These are phyloP conservation scores for Xylariaceae sp. DNA, from an alignment of 2,329 filamentous ascomycete genomes.

Conservation along the genomic window DNA sequence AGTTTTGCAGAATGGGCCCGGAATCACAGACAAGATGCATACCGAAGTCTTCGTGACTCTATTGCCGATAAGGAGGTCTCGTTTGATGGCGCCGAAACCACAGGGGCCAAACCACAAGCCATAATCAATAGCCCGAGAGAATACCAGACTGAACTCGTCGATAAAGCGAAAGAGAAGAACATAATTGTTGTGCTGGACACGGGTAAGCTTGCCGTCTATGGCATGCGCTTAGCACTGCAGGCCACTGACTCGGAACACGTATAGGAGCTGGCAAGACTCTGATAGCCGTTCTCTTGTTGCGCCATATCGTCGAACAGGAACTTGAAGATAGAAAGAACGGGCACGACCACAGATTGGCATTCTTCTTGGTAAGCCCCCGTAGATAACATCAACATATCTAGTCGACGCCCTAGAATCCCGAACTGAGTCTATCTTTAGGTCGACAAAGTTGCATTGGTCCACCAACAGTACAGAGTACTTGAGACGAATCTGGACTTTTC, in stretches of 20 bases:
- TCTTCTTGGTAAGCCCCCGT: constrained; percentile 65
- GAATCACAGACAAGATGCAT: constrained; percentile 10
- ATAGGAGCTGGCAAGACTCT: constrained; percentile 86
- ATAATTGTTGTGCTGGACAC: constrained; percentile 91
- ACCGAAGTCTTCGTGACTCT: constrained; percentile 1
- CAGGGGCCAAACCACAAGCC: constrained; percentile 36
- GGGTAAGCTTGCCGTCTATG: constrained; percentile 41
- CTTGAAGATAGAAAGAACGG: constrained; percentile 61
- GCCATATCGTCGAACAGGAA: constrained; percentile 71
- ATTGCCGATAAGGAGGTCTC: background rate
- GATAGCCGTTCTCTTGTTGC: constrained; percentile 83
- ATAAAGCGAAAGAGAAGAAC: constrained; percentile 77
- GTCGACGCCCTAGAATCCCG: background rate
- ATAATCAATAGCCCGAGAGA: constrained; percentile 77
- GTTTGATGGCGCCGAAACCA: constrained; percentile 19
- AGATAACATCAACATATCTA: background rate
- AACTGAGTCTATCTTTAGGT: constrained; percentile 44
- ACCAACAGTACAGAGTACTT: constrained; percentile 82
- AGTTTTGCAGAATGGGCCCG: constrained; percentile 16
- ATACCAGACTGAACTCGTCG: constrained; percentile 89
- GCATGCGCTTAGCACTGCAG: background rate
- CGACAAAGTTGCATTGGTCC: constrained; percentile 82
- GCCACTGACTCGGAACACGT: constrained; percentile 12
- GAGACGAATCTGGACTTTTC: constrained; percentile 73
- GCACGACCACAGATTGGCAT: constrained; percentile 60